Conservation (phyloP, 495 filamentous ascomycete genomes). For the Penicillium salamii region DNA sequence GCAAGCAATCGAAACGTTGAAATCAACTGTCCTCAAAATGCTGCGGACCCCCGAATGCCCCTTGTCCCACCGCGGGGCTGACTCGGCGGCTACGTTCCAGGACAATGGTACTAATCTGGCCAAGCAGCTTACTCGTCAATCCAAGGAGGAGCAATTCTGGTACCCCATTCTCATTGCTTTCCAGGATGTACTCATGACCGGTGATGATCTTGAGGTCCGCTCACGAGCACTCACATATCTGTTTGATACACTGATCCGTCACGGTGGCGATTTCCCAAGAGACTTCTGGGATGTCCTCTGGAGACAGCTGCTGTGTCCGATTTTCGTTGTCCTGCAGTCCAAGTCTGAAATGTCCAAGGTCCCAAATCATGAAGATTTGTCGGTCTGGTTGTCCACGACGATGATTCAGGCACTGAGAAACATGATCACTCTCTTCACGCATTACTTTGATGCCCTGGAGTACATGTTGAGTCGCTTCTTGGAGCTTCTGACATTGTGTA, state of each 20-base stretch:
- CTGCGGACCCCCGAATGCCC: conserved; percentile 94
- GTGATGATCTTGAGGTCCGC: conserved; percentile 95
- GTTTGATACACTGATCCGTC: conserved; percentile 85
- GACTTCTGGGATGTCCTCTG: conserved; percentile 99
- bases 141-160: conserved; percentile 96
- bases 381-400: conserved; percentile 98
- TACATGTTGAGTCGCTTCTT: conserved; percentile 96
- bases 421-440: conserved; percentile 97
- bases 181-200: conserved; percentile 98
- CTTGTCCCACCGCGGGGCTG: conserved; percentile 58
- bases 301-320: conserved; percentile 93
- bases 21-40: conserved; percentile 89
- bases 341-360: conserved; percentile 94
- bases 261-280: conserved; percentile 86
- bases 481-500: conserved; percentile 89
- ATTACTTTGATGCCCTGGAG: conserved; percentile 93
- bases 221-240: conserved; percentile 89
- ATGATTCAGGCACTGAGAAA: conserved; percentile 98
- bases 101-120: conserved; percentile 48
- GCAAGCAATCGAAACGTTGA: conserved; percentile 92
- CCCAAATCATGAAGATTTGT: conserved; percentile 89
- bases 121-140: conserved; percentile 53
- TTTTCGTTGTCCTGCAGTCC: conserved; percentile 96
- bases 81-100: conserved; percentile 34
- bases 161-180: conserved; percentile 97